Base-by-base conservation (phyloP, 768 basidiomycete species). In the Tulasnella calospora region DNA sequence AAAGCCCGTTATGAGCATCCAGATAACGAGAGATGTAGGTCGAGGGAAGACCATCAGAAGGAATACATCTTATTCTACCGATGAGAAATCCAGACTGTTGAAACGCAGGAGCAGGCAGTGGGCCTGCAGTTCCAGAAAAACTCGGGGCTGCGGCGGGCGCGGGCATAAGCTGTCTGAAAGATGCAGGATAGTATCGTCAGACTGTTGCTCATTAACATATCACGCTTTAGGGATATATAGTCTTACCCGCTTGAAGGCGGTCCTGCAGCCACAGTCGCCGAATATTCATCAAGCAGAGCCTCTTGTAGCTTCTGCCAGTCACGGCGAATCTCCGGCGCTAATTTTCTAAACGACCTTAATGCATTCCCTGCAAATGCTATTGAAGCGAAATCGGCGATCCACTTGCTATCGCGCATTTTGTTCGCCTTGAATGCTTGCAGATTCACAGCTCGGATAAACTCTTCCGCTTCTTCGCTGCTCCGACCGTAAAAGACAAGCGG, bases 371-470 rank as follows among this genome's bases (percentile, higher is more conserved):
- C 51, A 30, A 75, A 51, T 23, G 41, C 35, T 27, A 47, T 46
- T 1, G 41, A 41, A 12, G 51, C 74, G 46, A 46, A 57, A 51
- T 75, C 74, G 27, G 51, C 27, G 74, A 75, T 44, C 74, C 74
- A 75, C 3, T 7, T 35, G 12, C 9, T 30, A 38, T 75, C 74
- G 27, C 74, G 40, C 36, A 33, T 41, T 30, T 30, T n/a, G 36
- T 51, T 51, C 23, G 44, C 44, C 27, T n/a, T 57, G 35, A 47
- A 33, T 19, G 74, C 74, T 13, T 46, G 41, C 27, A 44, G 46
- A 47, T 75, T 75, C 74, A 75, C 74, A n/a, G 41, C 51, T 33
- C 51, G 27, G 46, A 75, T 75, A n/a, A 75, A 75, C 13, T 46
- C 35, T 23, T 35, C 51, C 17, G 36, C 44, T 17, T 75, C 74